A percentile compares a stretch with the other conserved stretches of the same genome.
phyloP scores from a whole-genome alignment of 169 alveolate species.

The Plasmodium inui region DNA sequence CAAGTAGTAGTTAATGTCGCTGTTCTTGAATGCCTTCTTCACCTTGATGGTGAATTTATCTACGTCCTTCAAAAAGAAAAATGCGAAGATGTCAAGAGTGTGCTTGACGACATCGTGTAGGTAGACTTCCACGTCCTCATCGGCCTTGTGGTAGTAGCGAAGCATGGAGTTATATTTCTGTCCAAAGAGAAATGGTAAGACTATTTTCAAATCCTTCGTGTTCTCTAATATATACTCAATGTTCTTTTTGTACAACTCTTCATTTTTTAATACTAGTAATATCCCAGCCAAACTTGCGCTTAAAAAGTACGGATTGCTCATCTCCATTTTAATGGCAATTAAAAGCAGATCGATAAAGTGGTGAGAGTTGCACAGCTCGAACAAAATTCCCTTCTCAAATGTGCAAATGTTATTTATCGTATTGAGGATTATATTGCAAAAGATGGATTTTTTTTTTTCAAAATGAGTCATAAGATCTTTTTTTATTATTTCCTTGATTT shows the following conservation, averaged over 20 bases:
- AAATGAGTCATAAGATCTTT: background rate
- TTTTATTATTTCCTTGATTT: slow-evolving; percentile 52
- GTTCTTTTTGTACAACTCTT: slow-evolving; percentile 53
- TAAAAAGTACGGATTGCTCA: slow-evolving; percentile 50
- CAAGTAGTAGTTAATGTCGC: slow-evolving; percentile 51
- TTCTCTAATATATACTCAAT: slow-evolving; percentile 65
- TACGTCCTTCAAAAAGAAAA: slow-evolving; percentile 27
- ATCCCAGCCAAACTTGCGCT: slow-evolving; percentile 59
- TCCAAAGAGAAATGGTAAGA: slow-evolving; percentile 69
- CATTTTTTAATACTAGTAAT: slow-evolving; percentile 48
- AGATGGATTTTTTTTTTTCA: slow-evolving; percentile 21
- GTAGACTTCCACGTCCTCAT: slow-evolving; percentile 6
- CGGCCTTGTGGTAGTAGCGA: background rate
- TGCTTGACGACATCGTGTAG: slow-evolving; percentile 26
- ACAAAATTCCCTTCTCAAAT: slow-evolving; percentile 2
- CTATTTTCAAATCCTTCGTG: slow-evolving; percentile 60
- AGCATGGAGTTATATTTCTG: slow-evolving; percentile 66
- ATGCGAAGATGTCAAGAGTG: slow-evolving; percentile 31
- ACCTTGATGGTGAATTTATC: slow-evolving; percentile 46
- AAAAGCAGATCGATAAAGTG: slow-evolving; percentile 46
- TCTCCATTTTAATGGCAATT: slow-evolving; percentile 61
- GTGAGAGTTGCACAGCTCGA: slow-evolving; percentile 51
- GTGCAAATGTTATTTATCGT: slow-evolving; percentile 51
- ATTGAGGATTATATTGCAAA: slow-evolving; percentile 17
- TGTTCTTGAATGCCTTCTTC: slow-evolving; percentile 45